Percentiles rank a stretch among this genome's conserved stretches.
These are phyloP conservation scores for Aspergillus nanangensis DNA, from an alignment of 495 filamentous ascomycete genomes.

Conservation along the genomic window DNA sequence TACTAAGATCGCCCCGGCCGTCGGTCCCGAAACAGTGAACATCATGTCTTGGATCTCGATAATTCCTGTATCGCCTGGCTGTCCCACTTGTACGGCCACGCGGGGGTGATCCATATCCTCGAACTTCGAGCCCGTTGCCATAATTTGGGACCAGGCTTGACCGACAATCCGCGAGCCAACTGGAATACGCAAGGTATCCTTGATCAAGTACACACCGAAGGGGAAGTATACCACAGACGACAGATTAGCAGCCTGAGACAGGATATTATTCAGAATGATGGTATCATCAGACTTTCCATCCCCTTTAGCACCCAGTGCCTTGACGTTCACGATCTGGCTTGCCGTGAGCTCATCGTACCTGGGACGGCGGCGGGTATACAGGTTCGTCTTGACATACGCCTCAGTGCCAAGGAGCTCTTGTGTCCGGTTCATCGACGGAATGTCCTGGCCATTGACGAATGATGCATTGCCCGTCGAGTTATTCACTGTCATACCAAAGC, in stretches of 20 bases:
- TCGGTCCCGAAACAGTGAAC: conserved; percentile 63
- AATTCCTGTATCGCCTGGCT: conserved; percentile 65
- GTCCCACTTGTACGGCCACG: conserved; percentile 67
- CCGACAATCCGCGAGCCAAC: conserved; percentile 68
- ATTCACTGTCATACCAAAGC: background rate
- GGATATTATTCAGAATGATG: conserved; percentile 54
- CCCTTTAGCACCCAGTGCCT: background rate
- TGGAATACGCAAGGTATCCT: conserved; percentile 67
- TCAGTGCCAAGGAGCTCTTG: background rate
- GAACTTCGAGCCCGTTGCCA: conserved; percentile 65
- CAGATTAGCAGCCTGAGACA: conserved; percentile 47
- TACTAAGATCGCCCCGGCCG: conserved; percentile 76
- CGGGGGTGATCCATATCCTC: conserved; percentile 56
- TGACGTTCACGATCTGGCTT: background rate
- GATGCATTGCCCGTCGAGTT: background rate
- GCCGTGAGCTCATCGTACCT: background rate
- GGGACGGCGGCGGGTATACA: background rate
- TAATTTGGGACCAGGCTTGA: conserved; percentile 73
- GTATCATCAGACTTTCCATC: conserved; percentile 46
- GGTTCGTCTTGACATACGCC: background rate
- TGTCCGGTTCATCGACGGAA: background rate
- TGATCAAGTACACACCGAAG: conserved; percentile 72
- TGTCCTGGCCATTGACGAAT: background rate
- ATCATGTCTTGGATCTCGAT: conserved; percentile 79
- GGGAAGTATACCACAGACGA: conserved; percentile 69